phyloP scores from a whole-genome alignment of 768 basidiomycete species.

The Pleurotus giganteus region DNA sequence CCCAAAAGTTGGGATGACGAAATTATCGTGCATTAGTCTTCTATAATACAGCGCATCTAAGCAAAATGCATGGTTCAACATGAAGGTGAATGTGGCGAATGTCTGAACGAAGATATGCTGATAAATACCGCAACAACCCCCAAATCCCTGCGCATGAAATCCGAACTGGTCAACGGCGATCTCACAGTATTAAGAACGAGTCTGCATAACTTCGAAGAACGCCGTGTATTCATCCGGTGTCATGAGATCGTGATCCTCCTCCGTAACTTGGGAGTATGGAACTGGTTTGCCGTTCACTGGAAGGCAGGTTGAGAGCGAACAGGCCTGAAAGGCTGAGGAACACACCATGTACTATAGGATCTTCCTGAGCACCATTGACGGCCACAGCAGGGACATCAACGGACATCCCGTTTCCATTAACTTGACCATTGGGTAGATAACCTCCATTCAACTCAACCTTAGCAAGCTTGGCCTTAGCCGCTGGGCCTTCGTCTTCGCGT shows the following conservation, averaged over 20 bases:
- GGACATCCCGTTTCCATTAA: constrained; percentile 20
- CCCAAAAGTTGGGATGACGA: background rate
- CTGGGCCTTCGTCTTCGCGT: constrained; percentile 49
- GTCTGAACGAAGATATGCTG: background rate
- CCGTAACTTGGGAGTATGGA: constrained; percentile 78
- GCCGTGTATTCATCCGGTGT: constrained; percentile 89
- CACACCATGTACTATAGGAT: constrained; percentile 70
- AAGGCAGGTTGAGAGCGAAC: constrained; percentile 6
- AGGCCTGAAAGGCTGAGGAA: constrained; percentile 10
- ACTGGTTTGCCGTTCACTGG: constrained; percentile 75
- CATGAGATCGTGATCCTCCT: constrained; percentile 92
- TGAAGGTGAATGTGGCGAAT: background rate
- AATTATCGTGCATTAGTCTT: background rate
- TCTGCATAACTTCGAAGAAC: constrained; percentile 70
- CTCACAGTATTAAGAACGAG: constrained; percentile 30
- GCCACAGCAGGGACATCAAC: constrained; percentile 10
- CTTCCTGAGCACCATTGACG: constrained; percentile 28
- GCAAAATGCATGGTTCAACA: background rate
- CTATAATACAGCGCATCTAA: constrained; percentile 1
- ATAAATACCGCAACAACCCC: background rate
- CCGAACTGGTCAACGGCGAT: background rate
- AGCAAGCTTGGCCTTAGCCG: constrained; percentile 33
- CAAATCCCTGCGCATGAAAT: background rate
- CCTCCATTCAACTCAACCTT: constrained; percentile 35
- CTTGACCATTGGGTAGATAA: constrained; percentile 18